Evolutionary conservation across 2,329 filamentous ascomycete species (phyloP).

Genomic region (Blastomyces parvus): DNA sequence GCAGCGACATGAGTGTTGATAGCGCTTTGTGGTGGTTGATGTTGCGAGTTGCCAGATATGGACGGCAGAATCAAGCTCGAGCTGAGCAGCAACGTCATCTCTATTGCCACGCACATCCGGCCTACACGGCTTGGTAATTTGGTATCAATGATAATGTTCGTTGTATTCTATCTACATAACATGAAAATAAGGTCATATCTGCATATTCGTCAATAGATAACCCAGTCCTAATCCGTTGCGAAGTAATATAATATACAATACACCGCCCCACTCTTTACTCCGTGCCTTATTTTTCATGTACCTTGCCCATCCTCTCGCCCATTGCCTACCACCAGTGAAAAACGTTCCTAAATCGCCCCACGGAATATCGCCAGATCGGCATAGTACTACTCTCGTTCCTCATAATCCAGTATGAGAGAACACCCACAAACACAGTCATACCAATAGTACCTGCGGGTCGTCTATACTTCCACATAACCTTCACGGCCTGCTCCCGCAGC

Average conservation of each 20-base stretch:
- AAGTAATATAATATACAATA: background rate
- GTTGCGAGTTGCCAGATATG: constrained; percentile 2
- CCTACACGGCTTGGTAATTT: no score
- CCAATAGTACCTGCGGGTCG: constrained; percentile 53
- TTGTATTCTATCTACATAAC: background rate
- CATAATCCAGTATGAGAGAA: constrained; percentile 59
- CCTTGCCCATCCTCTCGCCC: no score
- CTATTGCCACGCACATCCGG: no score
- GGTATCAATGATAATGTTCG: background rate
- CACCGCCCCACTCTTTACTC: no score
- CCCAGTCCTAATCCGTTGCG: background rate
- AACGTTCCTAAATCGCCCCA: constrained; percentile 21
- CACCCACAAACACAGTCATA: constrained; percentile 56
- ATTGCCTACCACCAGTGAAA: constrained; percentile 13
- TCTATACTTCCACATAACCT: constrained; percentile 54
- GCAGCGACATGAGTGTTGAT: background rate
- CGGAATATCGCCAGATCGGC: constrained; percentile 22
- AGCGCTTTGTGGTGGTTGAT: background rate
- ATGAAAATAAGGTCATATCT: background rate
- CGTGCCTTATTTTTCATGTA: background rate
- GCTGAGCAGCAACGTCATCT: constrained; percentile 1
- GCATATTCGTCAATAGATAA: background rate
- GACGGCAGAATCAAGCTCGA: background rate
- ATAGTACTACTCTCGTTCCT: constrained; percentile 32
- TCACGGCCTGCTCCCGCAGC: constrained; percentile 42